These are phyloP conservation scores for Diospyros lotus DNA, from an alignment of 148 eudicot genomes.

Conservation along the genomic window DNA sequence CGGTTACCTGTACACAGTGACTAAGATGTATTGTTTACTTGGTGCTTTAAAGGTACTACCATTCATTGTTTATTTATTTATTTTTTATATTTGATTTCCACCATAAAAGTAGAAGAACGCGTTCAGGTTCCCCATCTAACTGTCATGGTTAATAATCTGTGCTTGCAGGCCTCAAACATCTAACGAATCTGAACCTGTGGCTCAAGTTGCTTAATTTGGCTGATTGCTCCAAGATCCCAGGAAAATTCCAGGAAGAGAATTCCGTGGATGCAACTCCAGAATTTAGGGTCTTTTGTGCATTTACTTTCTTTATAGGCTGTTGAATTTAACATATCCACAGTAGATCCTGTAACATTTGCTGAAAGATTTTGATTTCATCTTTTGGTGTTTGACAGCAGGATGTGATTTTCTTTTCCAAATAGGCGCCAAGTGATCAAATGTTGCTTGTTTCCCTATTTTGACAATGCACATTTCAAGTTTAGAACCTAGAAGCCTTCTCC, in stretches of 20 bases:
- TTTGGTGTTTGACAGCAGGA: background rate
- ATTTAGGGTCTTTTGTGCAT: background rate
- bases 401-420: background rate
- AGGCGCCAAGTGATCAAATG: background rate
- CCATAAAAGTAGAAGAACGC: background rate
- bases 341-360: background rate
- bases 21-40: background rate
- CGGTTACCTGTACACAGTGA: no score
- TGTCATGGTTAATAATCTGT: background rate
- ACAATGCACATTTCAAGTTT: background rate
- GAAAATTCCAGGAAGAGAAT: background rate
- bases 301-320: no score
- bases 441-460: background rate
- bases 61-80: background rate
- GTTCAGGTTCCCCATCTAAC: background rate
- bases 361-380: background rate
- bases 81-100: slow-evolving; percentile 1
- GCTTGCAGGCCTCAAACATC: slow-evolving; percentile 39
- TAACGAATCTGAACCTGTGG: slow-evolving; percentile 43
- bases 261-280: background rate
- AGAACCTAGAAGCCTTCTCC: background rate
- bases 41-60: background rate
- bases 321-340: background rate
- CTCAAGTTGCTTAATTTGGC: slow-evolving; percentile 41
- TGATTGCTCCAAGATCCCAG: background rate